A percentile compares a stretch with the other conserved stretches of the same genome.
Conservation (phyloP, 169 alveolate genomes). For the Eimeria sp. region DNA sequence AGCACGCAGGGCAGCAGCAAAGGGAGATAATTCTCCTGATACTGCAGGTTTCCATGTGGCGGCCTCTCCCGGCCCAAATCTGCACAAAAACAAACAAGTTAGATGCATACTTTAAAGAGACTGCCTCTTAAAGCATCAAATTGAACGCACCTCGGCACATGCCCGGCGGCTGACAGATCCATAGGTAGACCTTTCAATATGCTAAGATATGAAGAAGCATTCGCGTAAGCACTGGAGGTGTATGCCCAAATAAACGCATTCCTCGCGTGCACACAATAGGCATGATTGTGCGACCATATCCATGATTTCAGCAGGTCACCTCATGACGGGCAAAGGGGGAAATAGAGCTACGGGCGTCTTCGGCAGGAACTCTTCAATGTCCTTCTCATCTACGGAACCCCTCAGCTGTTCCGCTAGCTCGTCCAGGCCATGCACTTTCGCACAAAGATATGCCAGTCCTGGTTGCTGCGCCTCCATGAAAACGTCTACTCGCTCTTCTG, state of each 20-base stretch:
- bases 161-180: neutral
- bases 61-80: slow-evolving; percentile 71
- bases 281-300: neutral
- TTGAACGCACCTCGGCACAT: neutral
- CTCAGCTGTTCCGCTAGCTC: slow-evolving; percentile 84
- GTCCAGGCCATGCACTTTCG: slow-evolving; percentile 86
- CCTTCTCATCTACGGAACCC: slow-evolving; percentile 77
- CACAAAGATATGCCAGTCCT: slow-evolving; percentile 91
- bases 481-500: slow-evolving; percentile 93
- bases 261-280: neutral
- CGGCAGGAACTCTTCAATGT: slow-evolving; percentile 79
- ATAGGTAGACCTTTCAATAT: neutral
- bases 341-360: slow-evolving; percentile 68
- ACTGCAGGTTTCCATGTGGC: slow-evolving; percentile 68
- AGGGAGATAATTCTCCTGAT: slow-evolving; percentile 58
- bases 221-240: neutral
- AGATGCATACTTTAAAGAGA: neutral
- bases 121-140: neutral
- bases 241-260: neutral
- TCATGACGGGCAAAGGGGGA: slow-evolving; percentile 82
- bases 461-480: slow-evolving; percentile 95
- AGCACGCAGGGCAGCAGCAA: slow-evolving; percentile 46
- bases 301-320: slow-evolving; percentile 27
- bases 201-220: neutral
- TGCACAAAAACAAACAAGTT: neutral